These are phyloP conservation scores for Mycena metata DNA, from an alignment of 768 basidiomycete species.

Conservation along the genomic window DNA sequence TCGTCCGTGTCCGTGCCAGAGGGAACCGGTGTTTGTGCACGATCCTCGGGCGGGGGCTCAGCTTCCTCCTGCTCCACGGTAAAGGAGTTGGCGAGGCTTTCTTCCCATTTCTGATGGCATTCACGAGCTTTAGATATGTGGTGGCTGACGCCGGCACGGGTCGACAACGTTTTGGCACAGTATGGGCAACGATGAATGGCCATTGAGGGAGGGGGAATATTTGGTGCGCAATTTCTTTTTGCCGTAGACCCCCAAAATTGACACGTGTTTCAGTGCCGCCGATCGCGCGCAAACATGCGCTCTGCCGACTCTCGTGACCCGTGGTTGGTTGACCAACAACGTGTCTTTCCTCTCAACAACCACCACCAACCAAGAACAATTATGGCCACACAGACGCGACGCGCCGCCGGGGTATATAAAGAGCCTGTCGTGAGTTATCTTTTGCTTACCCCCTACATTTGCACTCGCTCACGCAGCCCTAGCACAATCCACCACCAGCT, in stretches of 20 bases:
- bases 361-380: background rate
- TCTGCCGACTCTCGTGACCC: background rate
- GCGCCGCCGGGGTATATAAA: background rate
- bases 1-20: background rate
- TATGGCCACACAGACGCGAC: slow-evolving; percentile 6
- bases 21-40: no score
- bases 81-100: background rate
- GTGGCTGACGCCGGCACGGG: background rate
- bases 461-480: no score
- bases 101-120: background rate
- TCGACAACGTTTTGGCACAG: background rate
- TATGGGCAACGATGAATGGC: background rate
- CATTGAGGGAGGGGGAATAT: background rate
- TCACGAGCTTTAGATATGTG: background rate
- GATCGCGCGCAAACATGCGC: background rate
- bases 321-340: background rate
- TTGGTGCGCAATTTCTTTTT: background rate
- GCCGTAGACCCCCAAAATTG: background rate
- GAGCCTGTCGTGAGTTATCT: no score
- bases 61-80: background rate
- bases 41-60: no score
- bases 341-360: background rate
- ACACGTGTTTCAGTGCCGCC: background rate
- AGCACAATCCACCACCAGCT: no score
- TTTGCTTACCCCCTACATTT: no score